phyloP scores from a whole-genome alignment of 2,329 filamentous ascomycete genomes.

The Ceratocystis cubensis region DNA sequence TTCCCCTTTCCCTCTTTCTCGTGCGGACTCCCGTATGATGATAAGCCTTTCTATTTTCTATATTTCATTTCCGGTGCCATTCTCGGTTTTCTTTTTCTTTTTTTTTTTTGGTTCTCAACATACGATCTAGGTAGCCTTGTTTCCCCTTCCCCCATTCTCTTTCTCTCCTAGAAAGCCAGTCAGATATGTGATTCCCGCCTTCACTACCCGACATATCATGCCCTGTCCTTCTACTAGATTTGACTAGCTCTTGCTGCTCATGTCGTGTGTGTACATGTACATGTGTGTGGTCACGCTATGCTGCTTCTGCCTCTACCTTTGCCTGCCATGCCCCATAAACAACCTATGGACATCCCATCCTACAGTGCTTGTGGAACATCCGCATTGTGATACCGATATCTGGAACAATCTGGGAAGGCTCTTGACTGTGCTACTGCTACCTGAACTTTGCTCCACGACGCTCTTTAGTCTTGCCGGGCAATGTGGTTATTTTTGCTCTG shows the following conservation, averaged over 20 bases:
- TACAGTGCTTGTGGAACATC: not conserved
- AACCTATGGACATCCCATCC: not conserved
- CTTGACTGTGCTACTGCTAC: not conserved
- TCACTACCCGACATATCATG: not conserved
- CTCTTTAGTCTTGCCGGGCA: not conserved
- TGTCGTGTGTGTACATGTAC: not conserved
- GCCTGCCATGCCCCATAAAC: not conserved
- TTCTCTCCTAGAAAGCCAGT: not conserved
- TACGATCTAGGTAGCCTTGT: constrained; percentile 18
- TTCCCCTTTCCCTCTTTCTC: not conserved
- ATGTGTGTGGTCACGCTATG: not conserved
- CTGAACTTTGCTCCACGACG: not conserved
- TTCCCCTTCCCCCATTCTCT: not conserved
- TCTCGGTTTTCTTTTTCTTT: not conserved
- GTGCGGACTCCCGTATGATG: not conserved
- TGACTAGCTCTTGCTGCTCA: constrained; percentile 5
- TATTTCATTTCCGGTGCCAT: not conserved
- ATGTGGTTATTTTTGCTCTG: not conserved
- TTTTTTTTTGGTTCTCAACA: not conserved
- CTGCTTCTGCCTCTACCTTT: not conserved
- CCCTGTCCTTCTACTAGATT: constrained; percentile 3
- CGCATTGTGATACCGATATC: constrained; percentile 1
- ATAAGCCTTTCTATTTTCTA: not conserved
- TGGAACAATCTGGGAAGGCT: not conserved
- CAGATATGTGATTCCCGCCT: not conserved